These are phyloP conservation scores for Adansonia gregorii DNA, from an alignment of 441 rosid species.

Conservation along the genomic window DNA sequence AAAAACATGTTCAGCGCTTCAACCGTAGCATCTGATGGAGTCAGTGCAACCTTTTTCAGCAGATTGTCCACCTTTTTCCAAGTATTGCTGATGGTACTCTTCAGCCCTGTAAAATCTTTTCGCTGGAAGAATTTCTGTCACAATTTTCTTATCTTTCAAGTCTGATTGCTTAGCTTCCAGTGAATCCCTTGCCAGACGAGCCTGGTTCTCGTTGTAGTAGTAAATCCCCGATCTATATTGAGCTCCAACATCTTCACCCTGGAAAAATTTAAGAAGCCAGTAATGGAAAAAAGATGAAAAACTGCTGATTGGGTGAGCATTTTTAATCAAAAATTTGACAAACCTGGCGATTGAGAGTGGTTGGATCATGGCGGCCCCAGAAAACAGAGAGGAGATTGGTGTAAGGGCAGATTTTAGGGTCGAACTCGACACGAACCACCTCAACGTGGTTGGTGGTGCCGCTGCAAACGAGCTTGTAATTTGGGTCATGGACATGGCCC, in stretches of 20 bases:
- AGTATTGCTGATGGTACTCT: slow-evolving; percentile 67
- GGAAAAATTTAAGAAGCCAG: slow-evolving; percentile 3
- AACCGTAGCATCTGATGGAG: slow-evolving; percentile 72
- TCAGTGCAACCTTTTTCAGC: slow-evolving; percentile 64
- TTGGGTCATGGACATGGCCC: slow-evolving; percentile 57
- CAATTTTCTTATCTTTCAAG: slow-evolving; percentile 48
- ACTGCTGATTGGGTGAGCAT: neutral
- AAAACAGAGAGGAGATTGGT: slow-evolving; percentile 53
- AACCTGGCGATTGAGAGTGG: slow-evolving; percentile 67
- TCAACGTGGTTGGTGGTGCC: slow-evolving; percentile 60
- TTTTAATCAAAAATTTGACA: neutral
- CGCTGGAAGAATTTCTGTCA: slow-evolving; percentile 69
- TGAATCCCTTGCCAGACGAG: slow-evolving; percentile 47
- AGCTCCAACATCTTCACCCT: slow-evolving; percentile 69
- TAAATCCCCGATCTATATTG: slow-evolving; percentile 73
- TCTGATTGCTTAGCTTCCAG: slow-evolving; percentile 54
- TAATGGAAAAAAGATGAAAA: neutral
- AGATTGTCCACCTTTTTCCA: slow-evolving; percentile 73
- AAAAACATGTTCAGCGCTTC: slow-evolving; percentile 16
- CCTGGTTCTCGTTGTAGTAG: slow-evolving; percentile 58
- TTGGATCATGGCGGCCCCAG: slow-evolving; percentile 70
- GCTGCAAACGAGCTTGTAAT: slow-evolving; percentile 57
- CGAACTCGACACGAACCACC: slow-evolving; percentile 68
- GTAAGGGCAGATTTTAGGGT: slow-evolving; percentile 54
- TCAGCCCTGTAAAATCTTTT: slow-evolving; percentile 69